These are phyloP conservation scores for Spergularia marina DNA, from an alignment of 148 eudicot species.

Conservation along the genomic window DNA sequence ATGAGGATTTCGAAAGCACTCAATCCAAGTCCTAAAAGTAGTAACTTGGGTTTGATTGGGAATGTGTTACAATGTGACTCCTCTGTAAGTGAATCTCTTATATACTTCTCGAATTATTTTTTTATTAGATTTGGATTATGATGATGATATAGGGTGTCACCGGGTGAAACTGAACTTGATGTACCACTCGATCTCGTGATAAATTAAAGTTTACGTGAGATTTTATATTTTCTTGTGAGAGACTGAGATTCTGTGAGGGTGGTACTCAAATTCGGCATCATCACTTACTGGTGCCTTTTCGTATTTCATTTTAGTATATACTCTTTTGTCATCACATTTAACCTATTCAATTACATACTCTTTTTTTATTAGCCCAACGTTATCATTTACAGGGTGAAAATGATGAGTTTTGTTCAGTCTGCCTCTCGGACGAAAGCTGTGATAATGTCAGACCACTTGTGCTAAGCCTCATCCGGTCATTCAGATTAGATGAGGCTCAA, in stretches of 20 bases:
- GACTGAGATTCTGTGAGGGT: too few relatives aligned
- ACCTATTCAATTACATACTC: too few relatives aligned
- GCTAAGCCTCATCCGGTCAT: background rate
- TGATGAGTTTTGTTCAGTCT: conserved; percentile 9
- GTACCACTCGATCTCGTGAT: too few relatives aligned
- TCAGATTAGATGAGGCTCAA: conserved; percentile 26
- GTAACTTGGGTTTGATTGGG: conserved; percentile 1
- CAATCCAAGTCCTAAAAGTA: conserved; percentile 8
- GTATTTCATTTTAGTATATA: too few relatives aligned
- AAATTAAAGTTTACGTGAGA: too few relatives aligned
- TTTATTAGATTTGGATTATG: background rate
- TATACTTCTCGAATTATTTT: background rate
- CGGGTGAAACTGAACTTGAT: too few relatives aligned
- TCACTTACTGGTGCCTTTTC: too few relatives aligned
- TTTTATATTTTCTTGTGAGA: too few relatives aligned
- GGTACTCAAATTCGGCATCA: too few relatives aligned
- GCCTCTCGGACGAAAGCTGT: background rate
- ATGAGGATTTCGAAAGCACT: conserved; percentile 26
- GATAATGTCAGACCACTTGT: background rate
- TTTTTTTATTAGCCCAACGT: too few relatives aligned
- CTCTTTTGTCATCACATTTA: too few relatives aligned
- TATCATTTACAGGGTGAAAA: conserved; percentile 17
- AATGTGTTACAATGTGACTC: conserved; percentile 11
- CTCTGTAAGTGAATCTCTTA: conserved; percentile 19
- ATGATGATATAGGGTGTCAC: too few relatives aligned